These are phyloP conservation scores for Neurospora intermedia DNA, from an alignment of 495 filamentous ascomycete genomes.

Conservation along the genomic window DNA sequence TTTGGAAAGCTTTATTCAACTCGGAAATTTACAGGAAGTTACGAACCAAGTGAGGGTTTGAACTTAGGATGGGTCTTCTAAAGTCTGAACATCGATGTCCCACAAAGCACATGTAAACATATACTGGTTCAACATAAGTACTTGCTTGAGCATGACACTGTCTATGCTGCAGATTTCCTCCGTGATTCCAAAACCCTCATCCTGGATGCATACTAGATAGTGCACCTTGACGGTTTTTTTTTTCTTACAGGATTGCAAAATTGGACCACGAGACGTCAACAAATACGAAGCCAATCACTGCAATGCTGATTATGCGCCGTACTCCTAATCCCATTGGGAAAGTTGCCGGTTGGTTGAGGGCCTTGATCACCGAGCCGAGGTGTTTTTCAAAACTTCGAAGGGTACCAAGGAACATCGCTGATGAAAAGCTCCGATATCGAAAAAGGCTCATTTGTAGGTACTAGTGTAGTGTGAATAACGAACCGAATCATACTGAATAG, in stretches of 20 bases:
- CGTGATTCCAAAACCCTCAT: neutral
- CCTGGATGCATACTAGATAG: neutral
- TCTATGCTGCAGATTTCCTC: neutral
- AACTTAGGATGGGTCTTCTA: neutral
- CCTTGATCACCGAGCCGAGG: neutral
- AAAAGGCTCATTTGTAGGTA: neutral
- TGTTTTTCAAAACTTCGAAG: neutral
- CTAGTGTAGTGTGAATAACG: neutral
- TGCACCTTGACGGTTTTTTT: neutral
- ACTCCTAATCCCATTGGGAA: neutral
- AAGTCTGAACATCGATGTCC: neutral
- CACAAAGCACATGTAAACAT: neutral
- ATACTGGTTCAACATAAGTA: neutral
- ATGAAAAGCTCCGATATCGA: neutral
- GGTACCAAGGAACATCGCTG: neutral
- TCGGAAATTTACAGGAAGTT: neutral
- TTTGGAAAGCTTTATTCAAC: neutral
- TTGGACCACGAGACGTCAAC: neutral
- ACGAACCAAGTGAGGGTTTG: neutral
- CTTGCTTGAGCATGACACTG: neutral
- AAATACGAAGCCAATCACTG: conserved; percentile 5
- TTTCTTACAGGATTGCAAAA: neutral
- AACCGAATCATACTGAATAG: neutral
- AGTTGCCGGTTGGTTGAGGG: neutral
- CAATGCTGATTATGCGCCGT: conserved; percentile 4